Conservation (phyloP, 2,329 filamentous ascomycete genomes). For the Saccharata proteae region DNA sequence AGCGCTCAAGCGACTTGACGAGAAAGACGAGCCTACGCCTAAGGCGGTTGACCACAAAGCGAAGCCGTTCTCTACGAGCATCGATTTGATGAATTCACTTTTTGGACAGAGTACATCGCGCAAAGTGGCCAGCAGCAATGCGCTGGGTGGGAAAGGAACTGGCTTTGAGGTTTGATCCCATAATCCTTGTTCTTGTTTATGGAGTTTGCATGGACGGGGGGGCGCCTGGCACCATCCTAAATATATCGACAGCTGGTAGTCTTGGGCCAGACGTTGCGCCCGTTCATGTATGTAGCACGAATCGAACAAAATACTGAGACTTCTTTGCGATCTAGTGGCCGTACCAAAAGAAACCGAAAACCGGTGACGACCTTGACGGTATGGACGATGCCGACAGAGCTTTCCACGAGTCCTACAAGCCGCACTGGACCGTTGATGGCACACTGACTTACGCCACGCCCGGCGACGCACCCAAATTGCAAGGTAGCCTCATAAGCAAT, state of each 20-base stretch:
- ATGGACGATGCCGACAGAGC: constrained; percentile 52
- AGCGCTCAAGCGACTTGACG: constrained; percentile 39
- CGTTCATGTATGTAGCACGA: constrained; percentile 33
- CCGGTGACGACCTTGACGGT: constrained; percentile 49
- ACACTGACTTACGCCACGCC: constrained; percentile 54
- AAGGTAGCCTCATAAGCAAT: constrained; percentile 41
- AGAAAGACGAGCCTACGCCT: constrained; percentile 20
- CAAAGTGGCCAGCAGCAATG: constrained; percentile 2
- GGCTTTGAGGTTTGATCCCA: constrained; percentile 82
- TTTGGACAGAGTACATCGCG: constrained; percentile 48
- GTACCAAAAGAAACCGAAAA: constrained; percentile 68
- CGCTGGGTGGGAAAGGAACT: constrained; percentile 44
- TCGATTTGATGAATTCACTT: constrained; percentile 92
- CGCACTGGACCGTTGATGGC: constrained; percentile 66
- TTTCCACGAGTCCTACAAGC: constrained; percentile 64
- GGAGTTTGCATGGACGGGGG: constrained; percentile 3
- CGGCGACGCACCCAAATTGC: constrained; percentile 25
- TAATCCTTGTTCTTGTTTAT: constrained; percentile 23
- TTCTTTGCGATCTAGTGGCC: constrained; percentile 55
- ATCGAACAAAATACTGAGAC: constrained; percentile 27
- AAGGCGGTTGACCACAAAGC: constrained; percentile 14
- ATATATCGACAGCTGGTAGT: constrained; percentile 5
- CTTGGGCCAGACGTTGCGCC: constrained; percentile 12
- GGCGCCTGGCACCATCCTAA: constrained; percentile 6
- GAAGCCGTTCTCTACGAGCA: constrained; percentile 65